phyloP scores from a whole-genome alignment of 441 rosid species.

The Euphorbia celastroides region DNA sequence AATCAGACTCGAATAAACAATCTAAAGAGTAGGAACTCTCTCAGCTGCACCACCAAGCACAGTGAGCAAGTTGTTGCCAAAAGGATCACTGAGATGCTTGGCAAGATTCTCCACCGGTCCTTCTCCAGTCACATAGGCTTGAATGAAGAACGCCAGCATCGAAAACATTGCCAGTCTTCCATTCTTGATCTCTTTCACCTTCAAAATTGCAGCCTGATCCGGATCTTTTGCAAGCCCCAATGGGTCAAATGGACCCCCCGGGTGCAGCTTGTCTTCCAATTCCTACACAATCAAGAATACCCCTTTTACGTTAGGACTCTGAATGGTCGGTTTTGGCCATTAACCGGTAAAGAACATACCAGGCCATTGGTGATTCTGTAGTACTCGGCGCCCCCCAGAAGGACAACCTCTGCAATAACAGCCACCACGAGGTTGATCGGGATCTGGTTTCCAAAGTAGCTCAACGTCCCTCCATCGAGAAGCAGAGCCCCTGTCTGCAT shows the following conservation, averaged over 20 bases:
- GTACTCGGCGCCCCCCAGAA: conserved; percentile 93
- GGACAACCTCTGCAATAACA: conserved; percentile 75
- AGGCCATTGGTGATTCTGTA: conserved; percentile 87
- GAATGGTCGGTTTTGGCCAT: too few relatives aligned
- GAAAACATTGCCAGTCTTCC: conserved; percentile 97
- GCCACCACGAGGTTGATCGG: conserved; percentile 85
- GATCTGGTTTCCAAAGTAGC: conserved; percentile 83
- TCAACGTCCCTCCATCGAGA: conserved; percentile 91
- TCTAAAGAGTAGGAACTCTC: conserved; percentile 81
- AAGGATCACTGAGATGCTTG: conserved; percentile 91
- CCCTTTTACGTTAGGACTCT: too few relatives aligned
- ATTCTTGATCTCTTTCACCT: conserved; percentile 95
- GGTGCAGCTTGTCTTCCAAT: conserved; percentile 93
- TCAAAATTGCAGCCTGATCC: conserved; percentile 84
- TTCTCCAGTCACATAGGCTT: conserved; percentile 90
- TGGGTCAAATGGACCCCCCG: conserved; percentile 99
- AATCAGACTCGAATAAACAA: not conserved
- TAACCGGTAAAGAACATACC: conserved; percentile 29
- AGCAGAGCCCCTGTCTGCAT: conserved; percentile 92
- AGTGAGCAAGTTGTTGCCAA: conserved; percentile 96
- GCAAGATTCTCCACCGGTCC: conserved; percentile 93
- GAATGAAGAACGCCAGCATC: conserved; percentile 84
- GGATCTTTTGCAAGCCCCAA: conserved; percentile 88
- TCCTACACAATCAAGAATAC: too few relatives aligned
- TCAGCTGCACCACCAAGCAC: conserved; percentile 69